Conservation (phyloP, 805 yeast species). For the Diddensiella santjacobensis region DNA sequence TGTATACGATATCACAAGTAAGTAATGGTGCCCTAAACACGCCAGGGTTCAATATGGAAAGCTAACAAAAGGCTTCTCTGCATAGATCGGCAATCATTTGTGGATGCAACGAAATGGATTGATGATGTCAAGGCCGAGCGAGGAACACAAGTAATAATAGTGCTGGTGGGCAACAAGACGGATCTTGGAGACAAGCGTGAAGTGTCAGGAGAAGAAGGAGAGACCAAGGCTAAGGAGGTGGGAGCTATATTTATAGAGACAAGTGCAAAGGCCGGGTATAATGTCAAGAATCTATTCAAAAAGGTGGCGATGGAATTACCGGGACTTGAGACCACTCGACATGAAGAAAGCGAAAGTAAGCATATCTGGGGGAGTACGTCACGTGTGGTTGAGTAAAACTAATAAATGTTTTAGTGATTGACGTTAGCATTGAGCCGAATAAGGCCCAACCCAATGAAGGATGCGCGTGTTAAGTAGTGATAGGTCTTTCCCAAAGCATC, state of each 20-base stretch:
- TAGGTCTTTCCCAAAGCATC: too few relatives aligned
- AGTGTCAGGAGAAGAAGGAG: conserved; percentile 87
- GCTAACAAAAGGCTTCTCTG: neutral
- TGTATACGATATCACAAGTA: conserved; percentile 88
- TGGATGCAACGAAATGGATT: conserved; percentile 84
- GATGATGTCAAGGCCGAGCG: conserved; percentile 92
- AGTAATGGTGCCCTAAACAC: too few relatives aligned
- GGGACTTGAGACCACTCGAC: conserved; percentile 52
- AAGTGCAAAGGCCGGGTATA: conserved; percentile 90
- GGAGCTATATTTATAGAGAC: conserved; percentile 88
- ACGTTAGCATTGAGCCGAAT: conserved; percentile 20
- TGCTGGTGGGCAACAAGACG: conserved; percentile 88
- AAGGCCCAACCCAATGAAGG: conserved; percentile 6
- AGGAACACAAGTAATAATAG: conserved; percentile 82
- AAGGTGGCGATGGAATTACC: conserved; percentile 89
- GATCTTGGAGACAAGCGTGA: conserved; percentile 81
- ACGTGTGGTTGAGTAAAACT: neutral
- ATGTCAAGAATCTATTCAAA: conserved; percentile 84
- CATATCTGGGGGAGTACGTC: conserved; percentile 7
- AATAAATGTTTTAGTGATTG: conserved; percentile 14
- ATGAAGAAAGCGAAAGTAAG: conserved; percentile 26
- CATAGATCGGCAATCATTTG: conserved; percentile 60
- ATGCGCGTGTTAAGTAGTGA: conserved; percentile 13
- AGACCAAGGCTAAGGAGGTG: conserved; percentile 64
- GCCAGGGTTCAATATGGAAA: neutral